Evolutionary conservation across 306 rosid species (phyloP), one percentile per base, ranked within the genome.

Genomic region (Sesbania bispinosa): DNA sequence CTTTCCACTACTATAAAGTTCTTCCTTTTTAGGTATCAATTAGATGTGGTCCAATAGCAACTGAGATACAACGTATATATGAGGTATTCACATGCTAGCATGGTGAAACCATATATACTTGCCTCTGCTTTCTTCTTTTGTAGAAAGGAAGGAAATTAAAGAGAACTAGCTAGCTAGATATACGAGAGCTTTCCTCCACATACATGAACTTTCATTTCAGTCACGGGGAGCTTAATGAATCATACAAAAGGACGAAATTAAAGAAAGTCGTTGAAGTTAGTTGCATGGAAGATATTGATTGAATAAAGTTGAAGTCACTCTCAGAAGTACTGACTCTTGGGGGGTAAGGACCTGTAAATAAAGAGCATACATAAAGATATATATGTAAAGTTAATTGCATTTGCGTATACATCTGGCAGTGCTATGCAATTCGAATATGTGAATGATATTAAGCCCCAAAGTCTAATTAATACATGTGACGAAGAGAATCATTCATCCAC

Each of bases 201-300:
- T 46, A 71, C 46, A 33, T 52, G 74, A 69, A 41, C 65, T 39
- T 70, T 52, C n/a, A 29, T 32, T 71, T 87, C n/a, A n/a, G n/a
- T n/a, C 92, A 87, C 92, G 85, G 72, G 85, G 39, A 81, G 42
- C 69, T 53, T 52, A 26, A 69, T 62, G 51, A 70, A 57, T 48
- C 70, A 36, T 20, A n/a, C n/a, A 30, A 67, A 39, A 80, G 41
- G 48, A 14, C 47, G 18, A 18, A 7, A n/a, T n/a, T n/a, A n/a
- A n/a, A 47, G 57, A 50, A 69, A 59, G 81, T 19, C 42, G 45
- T 55, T 61, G 47, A 33, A 71, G 67, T 39, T 78, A 6, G 62
- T 57, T 65, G 58, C 67, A 23, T 54, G 39, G 11, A 64, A 64
- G 39, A 47, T 62, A 36, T 21, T 41, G 14, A 70, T 50, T 32